Evolutionary conservation across 2,329 filamentous ascomycete species (phyloP), one percentile per base, ranked within the genome.

Genomic region (Coniochaeta hoffmannii): DNA sequence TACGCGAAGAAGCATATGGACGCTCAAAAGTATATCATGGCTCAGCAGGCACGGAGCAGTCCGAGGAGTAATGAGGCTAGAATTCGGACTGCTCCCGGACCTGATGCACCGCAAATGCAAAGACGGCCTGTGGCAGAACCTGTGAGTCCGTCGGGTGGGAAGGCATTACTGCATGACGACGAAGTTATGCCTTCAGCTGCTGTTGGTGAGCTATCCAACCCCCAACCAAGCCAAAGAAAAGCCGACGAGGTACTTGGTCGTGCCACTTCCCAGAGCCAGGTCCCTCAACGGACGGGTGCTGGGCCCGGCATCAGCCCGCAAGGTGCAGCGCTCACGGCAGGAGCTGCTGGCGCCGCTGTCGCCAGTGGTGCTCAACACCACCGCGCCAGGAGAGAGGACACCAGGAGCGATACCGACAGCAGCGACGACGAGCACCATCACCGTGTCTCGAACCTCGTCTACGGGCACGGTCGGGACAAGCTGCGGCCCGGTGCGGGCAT

Each of bases 401-500:
- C 60, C 0, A 53, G 62, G 32, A 61, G 61, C 6, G 64, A 71
- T 31, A 63, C 65, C 32, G 66, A 69, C 6, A 64, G 67, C 17
- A 69, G 65, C 50, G 62, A 67, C 44, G 63, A 65, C 24, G 66
- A 64, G n/a, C 67, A 71, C 56, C 61, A 66, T 59, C 65, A 74
- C 64, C 70, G 66, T 58, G 66, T 73, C 55, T 74, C 67, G 36
- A 76, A 69, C 59, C 71, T 68, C 68, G 67, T 69, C 52, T 78
- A 67, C 68, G 49, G 49, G 15, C 77, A 65, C 61, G 72, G 66
- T 38, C 69, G 68, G 12, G 70, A 74, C 46, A 69, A 73, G 22
- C 65, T 77, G 56, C 66, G 64, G 34, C 79, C 80, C 10, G 75
- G 81, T 32, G 69, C 79, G 54, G 79, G 79, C 15, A 68, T 80